These are phyloP conservation scores for Nicotiana rustica DNA, from an alignment of 305 asterid genomes.

Conservation along the genomic window DNA sequence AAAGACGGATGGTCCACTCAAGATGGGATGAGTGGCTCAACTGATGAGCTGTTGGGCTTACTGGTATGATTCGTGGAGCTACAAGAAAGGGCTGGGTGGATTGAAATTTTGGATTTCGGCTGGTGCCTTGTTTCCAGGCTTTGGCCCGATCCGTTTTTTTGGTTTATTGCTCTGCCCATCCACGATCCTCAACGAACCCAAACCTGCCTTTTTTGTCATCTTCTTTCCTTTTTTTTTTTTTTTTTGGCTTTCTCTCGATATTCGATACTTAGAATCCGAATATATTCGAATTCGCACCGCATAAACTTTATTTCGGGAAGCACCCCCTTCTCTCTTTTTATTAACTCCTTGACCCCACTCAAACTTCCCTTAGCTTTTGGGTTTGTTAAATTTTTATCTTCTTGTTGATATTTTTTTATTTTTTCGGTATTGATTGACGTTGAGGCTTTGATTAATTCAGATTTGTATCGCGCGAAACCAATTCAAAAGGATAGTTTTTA, in stretches of 20 bases:
- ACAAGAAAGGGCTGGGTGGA: slow-evolving; percentile 33
- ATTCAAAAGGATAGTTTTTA: no score
- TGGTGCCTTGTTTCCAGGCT: not conserved
- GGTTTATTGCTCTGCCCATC: not conserved
- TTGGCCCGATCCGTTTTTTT: slow-evolving; percentile 17
- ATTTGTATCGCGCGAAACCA: no score
- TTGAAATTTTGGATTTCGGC: not conserved
- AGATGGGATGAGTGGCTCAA: slow-evolving; percentile 31
- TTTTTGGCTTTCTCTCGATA: no score
- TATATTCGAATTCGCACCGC: no score
- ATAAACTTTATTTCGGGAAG: no score
- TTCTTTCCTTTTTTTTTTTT: not conserved
- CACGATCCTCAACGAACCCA: slow-evolving; percentile 11
- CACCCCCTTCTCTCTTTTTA: no score
- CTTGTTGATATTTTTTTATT: no score
- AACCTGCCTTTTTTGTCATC: slow-evolving; percentile 31
- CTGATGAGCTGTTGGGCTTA: slow-evolving; percentile 23
- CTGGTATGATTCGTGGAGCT: slow-evolving; percentile 34
- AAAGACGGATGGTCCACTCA: slow-evolving; percentile 27
- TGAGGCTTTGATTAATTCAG: no score
- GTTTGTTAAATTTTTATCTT: no score
- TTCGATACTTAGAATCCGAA: no score
- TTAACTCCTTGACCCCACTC: no score
- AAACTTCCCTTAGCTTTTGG: not conserved
- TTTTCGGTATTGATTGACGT: no score